Conservation (phyloP, 2,329 filamentous ascomycete genomes). For the Achaetomium macrosporum region DNA sequence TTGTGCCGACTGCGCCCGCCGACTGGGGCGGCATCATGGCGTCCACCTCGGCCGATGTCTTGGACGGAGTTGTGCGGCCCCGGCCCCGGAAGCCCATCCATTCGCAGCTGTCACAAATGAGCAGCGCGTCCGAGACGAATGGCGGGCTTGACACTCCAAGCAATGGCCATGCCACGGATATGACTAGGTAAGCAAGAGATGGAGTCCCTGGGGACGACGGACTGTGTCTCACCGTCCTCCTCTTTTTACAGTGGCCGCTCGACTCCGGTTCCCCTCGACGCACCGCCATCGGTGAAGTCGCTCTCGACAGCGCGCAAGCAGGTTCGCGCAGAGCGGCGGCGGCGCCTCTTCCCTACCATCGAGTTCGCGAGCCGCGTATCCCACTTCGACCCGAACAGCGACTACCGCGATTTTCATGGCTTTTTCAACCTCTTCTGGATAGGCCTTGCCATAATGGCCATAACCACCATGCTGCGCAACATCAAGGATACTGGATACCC, state of each 20-base stretch:
- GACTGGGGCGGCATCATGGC: conserved; percentile 21
- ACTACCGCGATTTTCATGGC: conserved; percentile 90
- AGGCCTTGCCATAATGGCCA: conserved; percentile 90
- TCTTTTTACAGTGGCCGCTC: conserved; percentile 60
- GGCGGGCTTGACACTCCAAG: conserved; percentile 31
- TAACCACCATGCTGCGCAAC: conserved; percentile 89
- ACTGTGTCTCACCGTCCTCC: background rate
- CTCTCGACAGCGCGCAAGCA: conserved; percentile 81
- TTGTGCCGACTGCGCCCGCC: background rate
- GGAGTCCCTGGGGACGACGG: too few relatives aligned
- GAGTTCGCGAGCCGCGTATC: conserved; percentile 87
- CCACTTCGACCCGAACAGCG: conserved; percentile 88
- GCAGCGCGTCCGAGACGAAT: conserved; percentile 34
- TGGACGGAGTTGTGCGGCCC: conserved; percentile 39
- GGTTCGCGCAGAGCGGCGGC: conserved; percentile 71
- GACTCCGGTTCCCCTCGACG: conserved; percentile 80
- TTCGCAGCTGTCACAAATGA: conserved; percentile 41
- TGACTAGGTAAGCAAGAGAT: conserved; percentile 38
- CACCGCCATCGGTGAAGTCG: conserved; percentile 83
- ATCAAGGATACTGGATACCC: conserved; percentile 90
- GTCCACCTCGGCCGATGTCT: conserved; percentile 26
- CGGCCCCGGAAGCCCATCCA: conserved; percentile 46
- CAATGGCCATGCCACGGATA: conserved; percentile 35
- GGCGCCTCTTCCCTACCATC: conserved; percentile 85
- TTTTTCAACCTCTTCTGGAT: conserved; percentile 99